phyloP scores from a whole-genome alignment of 1,284 basidiomycete species.

The Moesziomyces sp. region DNA sequence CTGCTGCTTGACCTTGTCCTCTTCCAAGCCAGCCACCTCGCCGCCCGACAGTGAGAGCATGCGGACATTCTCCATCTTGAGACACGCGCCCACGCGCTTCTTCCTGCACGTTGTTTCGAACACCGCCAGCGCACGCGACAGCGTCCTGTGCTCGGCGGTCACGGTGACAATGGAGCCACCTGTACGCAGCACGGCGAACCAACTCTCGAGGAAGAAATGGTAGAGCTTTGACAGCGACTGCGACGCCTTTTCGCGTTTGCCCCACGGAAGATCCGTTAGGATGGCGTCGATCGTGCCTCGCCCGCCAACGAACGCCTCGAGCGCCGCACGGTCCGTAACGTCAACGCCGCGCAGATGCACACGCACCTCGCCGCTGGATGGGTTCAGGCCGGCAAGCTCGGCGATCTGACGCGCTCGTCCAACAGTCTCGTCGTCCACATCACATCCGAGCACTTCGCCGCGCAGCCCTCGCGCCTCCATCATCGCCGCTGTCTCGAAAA shows the following conservation, averaged over 20 bases:
- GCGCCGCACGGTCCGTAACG: conserved; percentile 13
- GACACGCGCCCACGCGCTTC: conserved; percentile 19
- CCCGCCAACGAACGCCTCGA: conserved; percentile 41
- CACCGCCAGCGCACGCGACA: conserved; percentile 29
- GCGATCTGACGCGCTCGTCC: conserved; percentile 27
- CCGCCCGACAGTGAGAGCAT: conserved; percentile 9
- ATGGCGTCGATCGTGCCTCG: conserved; percentile 40
- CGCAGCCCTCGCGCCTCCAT: conserved; percentile 35
- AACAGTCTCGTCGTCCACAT: conserved; percentile 32
- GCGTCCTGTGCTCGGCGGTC: conserved; percentile 44
- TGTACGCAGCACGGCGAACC: conserved; percentile 36
- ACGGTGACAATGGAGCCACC: conserved; percentile 41
- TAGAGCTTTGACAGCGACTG: conserved; percentile 42
- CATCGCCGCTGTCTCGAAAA: conserved; percentile 44
- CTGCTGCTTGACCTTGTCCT: conserved; percentile 34
- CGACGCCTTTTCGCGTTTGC: conserved; percentile 37
- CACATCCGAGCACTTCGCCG: conserved; percentile 37
- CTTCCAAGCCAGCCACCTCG: conserved; percentile 11
- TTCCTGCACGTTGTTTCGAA: conserved; percentile 42
- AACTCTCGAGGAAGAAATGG: conserved; percentile 35
- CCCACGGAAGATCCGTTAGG: conserved; percentile 51
- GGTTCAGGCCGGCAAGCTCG: conserved; percentile 21
- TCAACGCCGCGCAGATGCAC: conserved; percentile 24
- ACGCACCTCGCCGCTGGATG: conserved; percentile 3
- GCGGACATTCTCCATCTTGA: conserved; percentile 30